Evolutionary conservation across 129 eudicot genomes (phyloP).

Genomic region (sunflower (Helianthus annuus)): HanXRQr2.0-SUNRISE NC_035446.2:170861167-170861666

Average conservation of each 20-base stretch:
- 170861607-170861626: slow-evolving; percentile 40
- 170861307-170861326: too few relatives aligned
- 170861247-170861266: too few relatives aligned
- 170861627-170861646: slow-evolving; percentile 28
- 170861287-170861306: too few relatives aligned
- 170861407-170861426: background rate
- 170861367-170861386: too few relatives aligned
- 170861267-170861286: too few relatives aligned
- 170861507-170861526: background rate
- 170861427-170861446: background rate
- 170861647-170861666: slow-evolving; percentile 14
- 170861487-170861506: background rate
- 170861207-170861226: too few relatives aligned
- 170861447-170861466: background rate
- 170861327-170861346: too few relatives aligned
- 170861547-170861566: slow-evolving; percentile 33
- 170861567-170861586: slow-evolving; percentile 39
- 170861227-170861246: too few relatives aligned
- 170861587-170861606: slow-evolving; percentile 28
- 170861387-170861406: background rate
- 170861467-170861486: background rate
- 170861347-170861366: too few relatives aligned
- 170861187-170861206: too few relatives aligned
- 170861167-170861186: too few relatives aligned
- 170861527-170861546: slow-evolving; percentile 29